Evolutionary conservation across 495 filamentous ascomycete species (phyloP).

Genomic region (Hypoxylon cercidicola): DNA sequence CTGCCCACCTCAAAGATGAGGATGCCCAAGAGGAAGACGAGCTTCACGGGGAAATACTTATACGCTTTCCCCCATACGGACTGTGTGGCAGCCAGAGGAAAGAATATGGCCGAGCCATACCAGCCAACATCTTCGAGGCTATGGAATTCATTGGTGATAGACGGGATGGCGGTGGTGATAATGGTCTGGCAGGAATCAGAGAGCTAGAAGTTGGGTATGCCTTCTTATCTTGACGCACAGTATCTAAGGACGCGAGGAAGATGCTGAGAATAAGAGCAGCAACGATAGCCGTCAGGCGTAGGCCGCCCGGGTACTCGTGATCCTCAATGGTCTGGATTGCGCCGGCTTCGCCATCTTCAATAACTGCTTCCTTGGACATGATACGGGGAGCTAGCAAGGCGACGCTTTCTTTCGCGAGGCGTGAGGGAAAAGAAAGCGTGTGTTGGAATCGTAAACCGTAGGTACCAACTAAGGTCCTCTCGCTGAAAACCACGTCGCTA

Average conservation of each 20-base stretch:
- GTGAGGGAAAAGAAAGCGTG: not conserved
- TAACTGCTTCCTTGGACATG: conserved; percentile 10
- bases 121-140: conserved; percentile 60
- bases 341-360: conserved; percentile 1
- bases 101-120: conserved; percentile 63
- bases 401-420: not conserved
- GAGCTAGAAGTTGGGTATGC: not conserved
- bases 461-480: not conserved
- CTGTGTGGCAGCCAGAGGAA: conserved; percentile 55
- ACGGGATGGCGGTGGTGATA: conserved; percentile 54
- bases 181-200: conserved; percentile 38
- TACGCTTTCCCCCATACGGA: conserved; percentile 62
- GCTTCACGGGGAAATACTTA: conserved; percentile 57
- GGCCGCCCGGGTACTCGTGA: conserved; percentile 48
- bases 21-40: conserved; percentile 52
- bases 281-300: conserved; percentile 52
- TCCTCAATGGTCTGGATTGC: conserved; percentile 6
- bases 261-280: conserved; percentile 60
- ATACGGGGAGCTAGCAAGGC: conserved; percentile 2
- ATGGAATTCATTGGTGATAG: conserved; percentile 57
- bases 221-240: conserved; percentile 47
- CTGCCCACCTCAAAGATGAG: conserved; percentile 60
- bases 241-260: conserved; percentile 64
- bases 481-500: not conserved
- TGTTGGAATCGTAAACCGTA: too few species aligned